Evolutionary conservation across 805 yeast species (phyloP).

Genomic region (Lachancea waltii): DNA sequence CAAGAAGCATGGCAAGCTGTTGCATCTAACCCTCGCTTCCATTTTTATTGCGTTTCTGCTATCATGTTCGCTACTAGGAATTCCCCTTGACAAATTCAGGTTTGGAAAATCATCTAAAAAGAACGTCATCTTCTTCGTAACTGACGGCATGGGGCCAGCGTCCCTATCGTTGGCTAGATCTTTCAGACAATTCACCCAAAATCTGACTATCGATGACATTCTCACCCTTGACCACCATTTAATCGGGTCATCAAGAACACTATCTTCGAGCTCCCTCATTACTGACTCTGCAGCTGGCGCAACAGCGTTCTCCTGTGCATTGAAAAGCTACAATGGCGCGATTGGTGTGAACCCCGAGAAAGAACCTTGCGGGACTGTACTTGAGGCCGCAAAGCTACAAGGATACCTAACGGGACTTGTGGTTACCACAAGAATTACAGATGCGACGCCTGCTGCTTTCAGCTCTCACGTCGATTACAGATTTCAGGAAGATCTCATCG

Average conservation of each 20-base stretch:
- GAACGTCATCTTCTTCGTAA: constrained; percentile 79
- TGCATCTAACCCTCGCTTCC: neutral
- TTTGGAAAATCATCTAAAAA: constrained; percentile 37
- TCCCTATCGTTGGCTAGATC: constrained; percentile 74
- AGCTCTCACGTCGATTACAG: constrained; percentile 73
- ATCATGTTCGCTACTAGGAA: neutral
- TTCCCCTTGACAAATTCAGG: neutral
- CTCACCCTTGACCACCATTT: constrained; percentile 60
- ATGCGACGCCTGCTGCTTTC: constrained; percentile 92
- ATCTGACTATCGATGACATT: constrained; percentile 47
- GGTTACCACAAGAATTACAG: constrained; percentile 87
- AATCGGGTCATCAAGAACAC: constrained; percentile 80
- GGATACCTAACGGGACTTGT: constrained; percentile 86
- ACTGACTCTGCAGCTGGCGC: constrained; percentile 99
- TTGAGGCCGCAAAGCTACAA: constrained; percentile 78
- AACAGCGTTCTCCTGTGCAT: constrained; percentile 81
- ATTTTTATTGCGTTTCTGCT: neutral
- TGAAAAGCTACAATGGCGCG: constrained; percentile 84
- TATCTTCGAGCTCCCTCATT: constrained; percentile 66
- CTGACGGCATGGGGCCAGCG: constrained; percentile 96
- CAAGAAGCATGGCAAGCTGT: neutral
- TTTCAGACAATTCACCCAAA: constrained; percentile 48
- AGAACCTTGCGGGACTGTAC: constrained; percentile 78
- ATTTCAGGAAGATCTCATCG: constrained; percentile 76
- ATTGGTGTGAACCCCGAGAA: constrained; percentile 71